Percentiles rank a stretch among this genome's conserved stretches.
Conservation (phyloP, 495 filamentous ascomycete genomes). For the Cetradonia linearis region DNA sequence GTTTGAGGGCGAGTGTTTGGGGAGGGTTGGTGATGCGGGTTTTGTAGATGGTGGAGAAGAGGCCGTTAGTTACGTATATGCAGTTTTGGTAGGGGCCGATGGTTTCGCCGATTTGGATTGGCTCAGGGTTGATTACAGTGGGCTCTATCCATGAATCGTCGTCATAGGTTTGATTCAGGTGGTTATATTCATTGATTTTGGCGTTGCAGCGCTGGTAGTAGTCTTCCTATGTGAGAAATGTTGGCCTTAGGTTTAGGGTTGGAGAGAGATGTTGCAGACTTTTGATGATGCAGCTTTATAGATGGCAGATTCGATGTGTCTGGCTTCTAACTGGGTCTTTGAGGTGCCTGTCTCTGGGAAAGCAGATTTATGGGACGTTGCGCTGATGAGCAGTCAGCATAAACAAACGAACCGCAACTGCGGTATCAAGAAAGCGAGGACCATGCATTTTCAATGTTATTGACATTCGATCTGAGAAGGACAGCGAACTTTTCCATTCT, state of each 20-base stretch:
- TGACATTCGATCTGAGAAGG: slow-evolving; percentile 44
- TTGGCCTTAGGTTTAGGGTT: slow-evolving; percentile 20
- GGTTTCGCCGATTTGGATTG: slow-evolving; percentile 1
- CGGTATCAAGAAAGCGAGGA: slow-evolving; percentile 7
- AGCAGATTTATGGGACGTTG: slow-evolving; percentile 34
- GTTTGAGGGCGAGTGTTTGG: slow-evolving; percentile 66
- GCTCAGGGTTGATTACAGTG: neutral
- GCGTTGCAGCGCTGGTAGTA: slow-evolving; percentile 15
- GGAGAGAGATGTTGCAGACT: slow-evolving; percentile 18
- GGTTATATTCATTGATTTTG: neutral
- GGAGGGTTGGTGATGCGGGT: slow-evolving; percentile 29
- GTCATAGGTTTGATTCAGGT: neutral
- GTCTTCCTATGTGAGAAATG: slow-evolving; percentile 13
- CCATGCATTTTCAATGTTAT: slow-evolving; percentile 38
- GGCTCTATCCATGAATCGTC: neutral
- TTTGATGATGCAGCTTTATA: slow-evolving; percentile 15
- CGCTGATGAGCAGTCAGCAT: slow-evolving; percentile 29
- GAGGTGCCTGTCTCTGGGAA: slow-evolving; percentile 13
- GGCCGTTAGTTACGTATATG: slow-evolving; percentile 58
- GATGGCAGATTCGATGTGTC: slow-evolving; percentile 5
- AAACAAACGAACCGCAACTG: neutral
- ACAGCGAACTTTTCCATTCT: slow-evolving; percentile 34
- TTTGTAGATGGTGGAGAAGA: slow-evolving; percentile 77
- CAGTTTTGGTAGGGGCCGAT: slow-evolving; percentile 68
- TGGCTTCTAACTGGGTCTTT: slow-evolving; percentile 15